These are phyloP conservation scores for Ogataea sp. DNA, from an alignment of 805 yeast genomes.

Conservation along the genomic window DNA sequence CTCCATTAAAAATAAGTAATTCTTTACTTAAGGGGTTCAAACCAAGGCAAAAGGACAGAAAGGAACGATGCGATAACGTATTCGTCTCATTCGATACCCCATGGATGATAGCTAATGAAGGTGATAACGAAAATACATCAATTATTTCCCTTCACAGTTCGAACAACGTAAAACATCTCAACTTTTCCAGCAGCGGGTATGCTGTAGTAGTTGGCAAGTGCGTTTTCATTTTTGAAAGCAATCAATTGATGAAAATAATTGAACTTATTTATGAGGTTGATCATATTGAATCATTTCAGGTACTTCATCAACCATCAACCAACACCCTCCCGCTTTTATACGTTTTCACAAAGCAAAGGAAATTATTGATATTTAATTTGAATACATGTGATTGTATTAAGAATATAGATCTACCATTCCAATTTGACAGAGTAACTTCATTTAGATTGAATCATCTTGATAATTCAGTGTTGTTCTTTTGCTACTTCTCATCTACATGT, in stretches of 20 bases:
- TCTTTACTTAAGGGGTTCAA: too few species aligned
- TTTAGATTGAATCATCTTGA: background rate
- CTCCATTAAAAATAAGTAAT: too few species aligned
- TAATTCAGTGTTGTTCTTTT: background rate
- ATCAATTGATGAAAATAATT: background rate
- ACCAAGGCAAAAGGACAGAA: too few species aligned
- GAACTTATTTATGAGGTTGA: background rate
- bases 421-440: background rate
- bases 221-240: background rate
- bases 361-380: background rate
- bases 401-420: background rate
- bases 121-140: background rate
- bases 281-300: background rate
- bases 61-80: background rate
- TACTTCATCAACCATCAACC: too few species aligned
- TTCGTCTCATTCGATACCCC: background rate
- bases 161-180: too few species aligned
- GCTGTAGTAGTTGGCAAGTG: background rate
- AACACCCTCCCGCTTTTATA: too few species aligned
- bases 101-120: background rate
- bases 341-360: background rate
- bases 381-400: background rate
- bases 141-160: too few species aligned
- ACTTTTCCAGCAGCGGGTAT: background rate
- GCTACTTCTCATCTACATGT: background rate